Percentiles rank a stretch among this genome's conserved stretches.
phyloP scores from a whole-genome alignment of 1,284 basidiomycete species.

The Malassezia japonica region DNA sequence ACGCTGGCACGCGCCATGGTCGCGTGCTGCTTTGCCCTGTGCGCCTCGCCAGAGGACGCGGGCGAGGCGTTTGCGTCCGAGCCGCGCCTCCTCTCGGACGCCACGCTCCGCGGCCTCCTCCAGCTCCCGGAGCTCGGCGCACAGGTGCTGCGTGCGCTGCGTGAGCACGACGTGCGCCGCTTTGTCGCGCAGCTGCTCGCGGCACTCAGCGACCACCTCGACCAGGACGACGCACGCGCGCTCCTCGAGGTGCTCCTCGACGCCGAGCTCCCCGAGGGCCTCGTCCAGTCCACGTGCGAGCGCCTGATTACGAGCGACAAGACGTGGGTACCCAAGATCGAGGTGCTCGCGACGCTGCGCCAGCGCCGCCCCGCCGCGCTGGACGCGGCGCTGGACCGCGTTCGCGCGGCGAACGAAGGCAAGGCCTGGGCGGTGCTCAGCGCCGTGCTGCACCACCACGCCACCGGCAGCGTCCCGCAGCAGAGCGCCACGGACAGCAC shows the following conservation, averaged over 20 bases:
- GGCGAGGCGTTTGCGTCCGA: conserved; percentile 16
- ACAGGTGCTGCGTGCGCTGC: conserved; percentile 16
- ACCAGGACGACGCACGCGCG: conserved; percentile 14
- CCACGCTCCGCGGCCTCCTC: conserved; percentile 20
- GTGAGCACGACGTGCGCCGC: conserved; percentile 23
- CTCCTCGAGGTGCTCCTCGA: conserved; percentile 21
- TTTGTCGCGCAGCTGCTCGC: conserved; percentile 26
- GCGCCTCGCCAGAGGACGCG: conserved; percentile 20
- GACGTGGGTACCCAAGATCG: conserved; percentile 21
- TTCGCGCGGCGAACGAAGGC: conserved; percentile 15
- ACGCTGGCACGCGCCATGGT: conserved; percentile 23
- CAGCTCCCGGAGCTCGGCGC: conserved; percentile 16
- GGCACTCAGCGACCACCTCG: conserved; percentile 19
- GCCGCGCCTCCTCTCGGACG: conserved; percentile 22
- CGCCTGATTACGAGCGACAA: conserved; percentile 18
- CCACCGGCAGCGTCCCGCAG: conserved; percentile 18
- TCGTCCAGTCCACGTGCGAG: conserved; percentile 16
- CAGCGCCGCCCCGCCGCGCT: conserved; percentile 23
- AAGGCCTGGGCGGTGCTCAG: conserved; percentile 26
- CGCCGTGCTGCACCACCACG: conserved; percentile 27
- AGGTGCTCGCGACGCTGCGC: conserved; percentile 24
- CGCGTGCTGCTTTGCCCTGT: conserved; percentile 29
- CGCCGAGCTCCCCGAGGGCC: conserved; percentile 15
- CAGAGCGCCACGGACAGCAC: conserved; percentile 13
- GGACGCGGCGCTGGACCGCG: conserved; percentile 24